Evolutionary conservation across 1,284 basidiomycete species (phyloP).

Genomic region (Ustilago sp.): DNA sequence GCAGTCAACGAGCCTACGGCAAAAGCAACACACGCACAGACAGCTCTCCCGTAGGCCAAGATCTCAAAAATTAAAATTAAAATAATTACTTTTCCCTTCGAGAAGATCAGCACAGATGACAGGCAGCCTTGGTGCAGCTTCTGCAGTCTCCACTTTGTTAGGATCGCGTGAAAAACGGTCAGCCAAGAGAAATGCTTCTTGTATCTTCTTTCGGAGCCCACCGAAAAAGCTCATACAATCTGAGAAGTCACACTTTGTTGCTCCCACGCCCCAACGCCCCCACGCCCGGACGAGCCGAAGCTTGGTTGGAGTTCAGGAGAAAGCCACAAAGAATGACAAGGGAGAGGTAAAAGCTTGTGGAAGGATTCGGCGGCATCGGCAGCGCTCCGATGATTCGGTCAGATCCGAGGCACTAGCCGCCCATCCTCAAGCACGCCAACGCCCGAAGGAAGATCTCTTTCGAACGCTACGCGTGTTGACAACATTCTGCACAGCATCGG

Average conservation of each 20-base stretch:
- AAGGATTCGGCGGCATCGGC: neutral
- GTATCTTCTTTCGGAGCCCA: neutral
- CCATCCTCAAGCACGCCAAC: neutral
- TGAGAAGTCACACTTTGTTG: neutral
- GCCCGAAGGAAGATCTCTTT: neutral
- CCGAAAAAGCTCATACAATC: neutral
- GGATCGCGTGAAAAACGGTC: neutral
- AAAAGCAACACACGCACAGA: neutral
- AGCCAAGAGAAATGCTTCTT: neutral
- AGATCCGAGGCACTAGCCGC: neutral
- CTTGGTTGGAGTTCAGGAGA: neutral
- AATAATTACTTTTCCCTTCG: neutral
- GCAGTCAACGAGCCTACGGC: neutral
- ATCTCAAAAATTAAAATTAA: neutral
- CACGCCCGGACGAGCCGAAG: neutral
- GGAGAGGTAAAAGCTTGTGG: neutral
- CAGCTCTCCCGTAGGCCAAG: neutral
- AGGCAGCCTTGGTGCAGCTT: neutral
- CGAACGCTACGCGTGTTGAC: neutral
- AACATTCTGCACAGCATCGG: conserved; percentile 2
- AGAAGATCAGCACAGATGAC: neutral
- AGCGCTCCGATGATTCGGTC: neutral
- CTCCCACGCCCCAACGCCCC: neutral
- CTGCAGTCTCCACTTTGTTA: neutral
- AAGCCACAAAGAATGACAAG: neutral